A percentile compares a stretch with the other conserved stretches of the same genome.
These are phyloP conservation scores for Suillus paluster DNA, from an alignment of 768 basidiomycete genomes.

Conservation along the genomic window DNA sequence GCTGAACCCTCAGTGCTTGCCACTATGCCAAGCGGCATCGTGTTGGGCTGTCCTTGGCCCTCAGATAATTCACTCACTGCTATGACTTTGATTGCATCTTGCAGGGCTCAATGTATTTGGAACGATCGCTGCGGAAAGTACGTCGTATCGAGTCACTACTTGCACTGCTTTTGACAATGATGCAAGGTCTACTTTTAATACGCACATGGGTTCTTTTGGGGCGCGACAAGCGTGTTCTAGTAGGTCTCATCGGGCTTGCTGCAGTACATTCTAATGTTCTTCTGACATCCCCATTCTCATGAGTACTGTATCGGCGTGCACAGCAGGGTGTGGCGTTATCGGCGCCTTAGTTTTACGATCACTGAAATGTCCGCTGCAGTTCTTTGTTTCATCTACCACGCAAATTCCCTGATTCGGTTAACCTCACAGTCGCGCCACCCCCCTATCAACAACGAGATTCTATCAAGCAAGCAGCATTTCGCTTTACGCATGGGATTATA, in stretches of 20 bases:
- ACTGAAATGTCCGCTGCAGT: constrained; percentile 5
- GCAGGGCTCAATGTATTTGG: constrained; percentile 2
- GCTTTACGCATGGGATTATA: constrained; percentile 37
- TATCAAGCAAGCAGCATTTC: constrained; percentile 3
- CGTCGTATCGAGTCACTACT: not conserved
- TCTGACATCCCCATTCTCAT: not conserved
- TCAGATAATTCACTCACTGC: not conserved
- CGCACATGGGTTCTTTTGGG: constrained; percentile 6
- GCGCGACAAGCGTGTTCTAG: not conserved
- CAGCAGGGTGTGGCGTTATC: not conserved
- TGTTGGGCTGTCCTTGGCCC: not conserved
- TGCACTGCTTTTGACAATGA: not conserved
- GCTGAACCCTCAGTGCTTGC: constrained; percentile 1
- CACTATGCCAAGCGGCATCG: constrained; percentile 1
- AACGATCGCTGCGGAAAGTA: constrained; percentile 3
- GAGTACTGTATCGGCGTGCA: constrained; percentile 2
- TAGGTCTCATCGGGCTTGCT: constrained; percentile 2
- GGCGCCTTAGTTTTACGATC: not conserved
- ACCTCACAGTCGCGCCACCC: constrained; percentile 4
- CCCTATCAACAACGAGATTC: constrained; percentile 1
- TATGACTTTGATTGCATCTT: not conserved
- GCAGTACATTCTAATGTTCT: not conserved
- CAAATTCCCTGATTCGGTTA: not conserved
- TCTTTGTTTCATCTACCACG: not conserved
- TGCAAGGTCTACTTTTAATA: constrained; percentile 4